A percentile compares a stretch with the other conserved stretches of the same genome.
These are phyloP conservation scores for Sarocladiaceae sp. DNA, from an alignment of 2,329 filamentous ascomycete species.

Conservation along the genomic window DNA sequence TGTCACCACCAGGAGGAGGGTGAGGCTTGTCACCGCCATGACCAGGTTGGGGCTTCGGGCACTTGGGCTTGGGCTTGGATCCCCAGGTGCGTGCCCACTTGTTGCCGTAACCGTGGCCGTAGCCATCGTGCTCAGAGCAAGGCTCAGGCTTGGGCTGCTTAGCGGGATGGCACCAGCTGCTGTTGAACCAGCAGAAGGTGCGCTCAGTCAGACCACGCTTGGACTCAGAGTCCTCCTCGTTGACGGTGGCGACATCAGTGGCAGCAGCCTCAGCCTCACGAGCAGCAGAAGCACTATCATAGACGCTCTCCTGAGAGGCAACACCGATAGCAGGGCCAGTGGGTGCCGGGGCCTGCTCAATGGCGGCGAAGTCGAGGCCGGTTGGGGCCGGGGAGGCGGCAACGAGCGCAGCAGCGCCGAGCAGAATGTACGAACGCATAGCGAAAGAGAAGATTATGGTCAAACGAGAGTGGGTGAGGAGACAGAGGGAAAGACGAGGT, in stretches of 20 bases:
- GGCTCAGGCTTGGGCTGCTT: not conserved
- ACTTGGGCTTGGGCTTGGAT: not conserved
- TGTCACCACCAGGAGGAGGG: not conserved
- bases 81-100: too few relatives aligned
- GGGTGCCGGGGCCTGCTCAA: not conserved
- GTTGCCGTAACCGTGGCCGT: too few relatives aligned
- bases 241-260: not conserved
- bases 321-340: conserved; percentile 1
- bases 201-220: not conserved
- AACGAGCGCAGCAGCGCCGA: conserved; percentile 3
- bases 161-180: not conserved
- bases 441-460: too few relatives aligned
- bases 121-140: too few relatives aligned
- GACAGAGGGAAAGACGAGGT: not conserved
- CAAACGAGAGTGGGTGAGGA: not conserved
- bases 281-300: not conserved
- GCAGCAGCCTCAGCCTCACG: not conserved
- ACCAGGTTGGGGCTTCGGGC: not conserved
- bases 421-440: not conserved
- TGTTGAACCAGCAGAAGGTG: conserved; percentile 1
- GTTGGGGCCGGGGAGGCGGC: not conserved
- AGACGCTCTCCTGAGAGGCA: not conserved
- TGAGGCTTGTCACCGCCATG: not conserved
- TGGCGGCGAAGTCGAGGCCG: conserved; percentile 3
- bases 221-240: not conserved